phyloP scores from a whole-genome alignment of 1,284 basidiomycete genomes.

The Boletus mariae region DNA sequence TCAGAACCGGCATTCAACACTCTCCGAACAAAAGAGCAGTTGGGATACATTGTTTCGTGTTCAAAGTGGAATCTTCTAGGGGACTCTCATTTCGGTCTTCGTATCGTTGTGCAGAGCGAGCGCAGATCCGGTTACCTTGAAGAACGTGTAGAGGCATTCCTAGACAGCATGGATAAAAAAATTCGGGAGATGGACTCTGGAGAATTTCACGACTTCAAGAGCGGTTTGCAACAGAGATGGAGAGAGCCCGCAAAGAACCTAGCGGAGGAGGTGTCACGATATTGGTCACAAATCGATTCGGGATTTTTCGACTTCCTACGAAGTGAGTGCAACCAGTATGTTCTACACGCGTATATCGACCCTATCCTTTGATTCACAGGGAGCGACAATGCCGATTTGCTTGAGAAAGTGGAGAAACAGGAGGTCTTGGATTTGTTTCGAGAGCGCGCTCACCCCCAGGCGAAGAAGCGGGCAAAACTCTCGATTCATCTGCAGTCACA shows the following conservation, averaged over 20 bases:
- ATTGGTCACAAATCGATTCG: slow-evolving; percentile 68
- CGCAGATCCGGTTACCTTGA: slow-evolving; percentile 83
- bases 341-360: neutral
- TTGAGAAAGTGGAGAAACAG: slow-evolving; percentile 57
- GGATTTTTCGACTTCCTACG: slow-evolving; percentile 67
- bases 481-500: slow-evolving; percentile 79
- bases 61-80: slow-evolving; percentile 55
- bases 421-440: slow-evolving; percentile 80
- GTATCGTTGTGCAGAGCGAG: slow-evolving; percentile 93
- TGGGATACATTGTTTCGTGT: slow-evolving; percentile 86
- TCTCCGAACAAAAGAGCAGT: slow-evolving; percentile 94
- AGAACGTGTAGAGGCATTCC: slow-evolving; percentile 83
- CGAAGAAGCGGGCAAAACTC: slow-evolving; percentile 69
- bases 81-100: slow-evolving; percentile 70
- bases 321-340: slow-evolving; percentile 40
- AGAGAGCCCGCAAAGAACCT: slow-evolving; percentile 74
- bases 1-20: slow-evolving; percentile 91
- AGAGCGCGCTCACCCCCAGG: slow-evolving; percentile 67
- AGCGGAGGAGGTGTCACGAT: slow-evolving; percentile 60
- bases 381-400: slow-evolving; percentile 21
- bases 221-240: slow-evolving; percentile 59
- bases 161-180: slow-evolving; percentile 63
- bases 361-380: slow-evolving; percentile 12
- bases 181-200: slow-evolving; percentile 57
- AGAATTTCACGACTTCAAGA: slow-evolving; percentile 66